Evolutionary conservation across 2,329 filamentous ascomycete species (phyloP).

Genomic region (Diaporthe citrichinensis): DNA sequence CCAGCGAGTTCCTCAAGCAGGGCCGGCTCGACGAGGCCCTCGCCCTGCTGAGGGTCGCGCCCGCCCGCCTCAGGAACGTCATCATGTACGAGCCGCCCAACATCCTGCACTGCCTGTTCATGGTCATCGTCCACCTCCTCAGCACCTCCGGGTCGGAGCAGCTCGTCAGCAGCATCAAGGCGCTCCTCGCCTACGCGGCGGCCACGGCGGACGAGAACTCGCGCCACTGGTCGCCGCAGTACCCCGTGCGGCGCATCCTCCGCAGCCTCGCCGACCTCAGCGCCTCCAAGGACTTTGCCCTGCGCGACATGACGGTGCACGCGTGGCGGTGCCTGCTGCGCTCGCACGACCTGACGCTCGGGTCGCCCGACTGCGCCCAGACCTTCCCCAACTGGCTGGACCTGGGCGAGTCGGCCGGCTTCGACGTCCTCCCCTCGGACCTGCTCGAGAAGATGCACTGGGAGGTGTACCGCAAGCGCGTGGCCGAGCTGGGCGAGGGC

Average conservation of each 20-base stretch:
- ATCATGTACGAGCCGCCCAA: slow-evolving; percentile 31
- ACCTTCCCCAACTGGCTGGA: slow-evolving; percentile 40
- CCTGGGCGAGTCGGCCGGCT: slow-evolving; percentile 37
- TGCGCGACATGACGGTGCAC: slow-evolving; percentile 36
- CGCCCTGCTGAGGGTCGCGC: slow-evolving; percentile 35
- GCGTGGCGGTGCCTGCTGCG: slow-evolving; percentile 37
- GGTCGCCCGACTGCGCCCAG: background rate
- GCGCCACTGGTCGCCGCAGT: slow-evolving; percentile 32
- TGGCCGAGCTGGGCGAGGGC: background rate
- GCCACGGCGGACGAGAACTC: slow-evolving; percentile 31
- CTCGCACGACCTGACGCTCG: slow-evolving; percentile 33
- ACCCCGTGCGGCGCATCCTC: slow-evolving; percentile 38
- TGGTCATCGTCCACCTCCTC: slow-evolving; percentile 39
- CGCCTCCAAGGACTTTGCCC: slow-evolving; percentile 27
- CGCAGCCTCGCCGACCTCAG: slow-evolving; percentile 27
- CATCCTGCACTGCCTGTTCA: slow-evolving; percentile 37
- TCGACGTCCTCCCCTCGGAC: slow-evolving; percentile 32
- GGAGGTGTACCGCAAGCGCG: slow-evolving; percentile 28
- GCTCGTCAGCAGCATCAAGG: slow-evolving; percentile 30
- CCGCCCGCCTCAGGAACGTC: slow-evolving; percentile 26
- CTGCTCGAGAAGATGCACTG: slow-evolving; percentile 31
- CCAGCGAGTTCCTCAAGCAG: slow-evolving; percentile 35
- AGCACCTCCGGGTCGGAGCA: slow-evolving; percentile 6
- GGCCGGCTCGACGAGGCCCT: slow-evolving; percentile 37
- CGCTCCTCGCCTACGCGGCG: slow-evolving; percentile 37